phyloP scores from a whole-genome alignment of 331 rosid species.

The Ulmus americana region DNA sequence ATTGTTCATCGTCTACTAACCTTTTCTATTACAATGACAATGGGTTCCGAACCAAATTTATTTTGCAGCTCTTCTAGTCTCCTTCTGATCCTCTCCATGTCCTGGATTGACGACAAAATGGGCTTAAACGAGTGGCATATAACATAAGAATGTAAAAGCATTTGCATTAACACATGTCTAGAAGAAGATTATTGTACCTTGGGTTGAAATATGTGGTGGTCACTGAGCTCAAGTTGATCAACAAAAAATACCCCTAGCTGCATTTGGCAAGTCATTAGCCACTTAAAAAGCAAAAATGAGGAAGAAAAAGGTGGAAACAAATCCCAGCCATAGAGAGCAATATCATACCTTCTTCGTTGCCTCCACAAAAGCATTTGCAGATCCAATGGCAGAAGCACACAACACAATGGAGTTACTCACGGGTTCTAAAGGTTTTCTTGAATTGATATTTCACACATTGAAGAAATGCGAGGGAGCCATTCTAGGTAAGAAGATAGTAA shows the following conservation, averaged over 20 bases:
- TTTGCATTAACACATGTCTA: constrained; percentile 11
- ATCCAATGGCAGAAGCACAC: constrained; percentile 81
- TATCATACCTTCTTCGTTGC: constrained; percentile 53
- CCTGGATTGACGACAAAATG: constrained; percentile 38
- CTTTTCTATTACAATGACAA: constrained; percentile 74
- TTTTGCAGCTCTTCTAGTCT: constrained; percentile 50
- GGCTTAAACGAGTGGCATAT: not conserved
- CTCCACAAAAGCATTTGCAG: constrained; percentile 69
- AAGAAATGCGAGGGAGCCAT: constrained; percentile 73
- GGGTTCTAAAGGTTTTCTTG: constrained; percentile 40
- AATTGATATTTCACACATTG: constrained; percentile 38
- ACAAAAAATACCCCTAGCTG: constrained; percentile 66
- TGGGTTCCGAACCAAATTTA: constrained; percentile 51
- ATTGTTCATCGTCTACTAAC: constrained; percentile 30
- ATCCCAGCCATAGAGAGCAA: not conserved
- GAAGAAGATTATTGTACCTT: constrained; percentile 38
- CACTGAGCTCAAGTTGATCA: constrained; percentile 71
- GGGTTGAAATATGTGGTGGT: constrained; percentile 60
- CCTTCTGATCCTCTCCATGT: constrained; percentile 45
- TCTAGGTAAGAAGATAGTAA: constrained; percentile 61
- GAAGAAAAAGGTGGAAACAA: not conserved
- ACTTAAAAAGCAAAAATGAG: constrained; percentile 20
- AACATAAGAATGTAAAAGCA: not conserved
- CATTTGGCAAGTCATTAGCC: constrained; percentile 28
- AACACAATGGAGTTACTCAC: constrained; percentile 38